Percentiles rank a stretch among this genome's conserved stretches.
Conservation (phyloP, 1,139 yeast genomes). For the Yamadazyma oceani region DNA sequence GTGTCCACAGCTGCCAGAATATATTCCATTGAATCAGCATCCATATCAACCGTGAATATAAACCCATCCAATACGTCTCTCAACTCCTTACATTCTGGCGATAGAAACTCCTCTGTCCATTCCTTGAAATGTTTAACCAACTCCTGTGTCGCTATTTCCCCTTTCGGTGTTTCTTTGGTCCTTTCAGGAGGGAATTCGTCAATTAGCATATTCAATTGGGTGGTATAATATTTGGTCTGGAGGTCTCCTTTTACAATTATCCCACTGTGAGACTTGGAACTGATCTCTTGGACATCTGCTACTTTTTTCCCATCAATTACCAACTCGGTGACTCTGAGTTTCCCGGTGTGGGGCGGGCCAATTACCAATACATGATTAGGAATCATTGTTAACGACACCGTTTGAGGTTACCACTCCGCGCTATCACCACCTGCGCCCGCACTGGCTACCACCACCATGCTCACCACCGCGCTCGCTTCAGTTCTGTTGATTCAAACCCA, state of each 20-base stretch:
- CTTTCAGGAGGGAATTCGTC: conserved; percentile 38
- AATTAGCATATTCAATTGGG: conserved; percentile 32
- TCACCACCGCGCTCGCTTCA: background rate
- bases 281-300: conserved; percentile 10
- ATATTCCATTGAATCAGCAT: conserved; percentile 16
- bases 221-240: conserved; percentile 33
- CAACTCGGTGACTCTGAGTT: conserved; percentile 28
- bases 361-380: conserved; percentile 39
- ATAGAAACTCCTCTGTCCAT: conserved; percentile 34
- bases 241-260: conserved; percentile 29
- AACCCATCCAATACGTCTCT: conserved; percentile 41
- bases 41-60: conserved; percentile 32
- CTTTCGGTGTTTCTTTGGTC: conserved; percentile 15
- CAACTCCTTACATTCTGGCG: conserved; percentile 35
- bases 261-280: conserved; percentile 35
- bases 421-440: no score
- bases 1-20: conserved; percentile 18
- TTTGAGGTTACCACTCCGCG: no score
- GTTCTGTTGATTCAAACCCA: background rate
- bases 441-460: no score
- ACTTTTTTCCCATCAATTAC: conserved; percentile 16
- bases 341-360: conserved; percentile 42
- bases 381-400: no score
- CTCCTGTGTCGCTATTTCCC: no score
- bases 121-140: conserved; percentile 19